phyloP scores from a whole-genome alignment of 306 rosid species.

The Amphicarpaea edgeworthii region DNA sequence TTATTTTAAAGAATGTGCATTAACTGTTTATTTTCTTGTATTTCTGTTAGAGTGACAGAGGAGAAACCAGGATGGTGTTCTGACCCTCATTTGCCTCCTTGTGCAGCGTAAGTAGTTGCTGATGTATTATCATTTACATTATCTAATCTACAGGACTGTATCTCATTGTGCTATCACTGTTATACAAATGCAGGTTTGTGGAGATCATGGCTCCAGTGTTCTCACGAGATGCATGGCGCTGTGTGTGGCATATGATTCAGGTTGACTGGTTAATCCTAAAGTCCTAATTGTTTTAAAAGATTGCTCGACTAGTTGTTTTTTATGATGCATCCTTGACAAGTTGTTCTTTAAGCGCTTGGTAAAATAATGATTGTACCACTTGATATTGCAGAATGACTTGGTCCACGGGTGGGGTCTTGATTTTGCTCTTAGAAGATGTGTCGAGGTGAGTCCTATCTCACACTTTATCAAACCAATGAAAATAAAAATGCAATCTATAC shows the following conservation, averaged over 20 bases:
- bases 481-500: background rate
- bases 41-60: conserved; percentile 66
- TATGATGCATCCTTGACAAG: background rate
- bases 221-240: conserved; percentile 98
- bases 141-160: background rate
- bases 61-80: conserved; percentile 98
- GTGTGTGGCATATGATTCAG: conserved; percentile 99
- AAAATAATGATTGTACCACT: conserved; percentile 24
- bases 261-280: conserved; percentile 62
- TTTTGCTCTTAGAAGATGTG: conserved; percentile 95
- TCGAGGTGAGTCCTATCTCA: conserved; percentile 67
- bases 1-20: conserved; percentile 12
- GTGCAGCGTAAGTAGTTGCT: conserved; percentile 85
- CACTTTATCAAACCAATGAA: background rate
- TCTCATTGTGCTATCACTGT: conserved; percentile 25
- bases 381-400: conserved; percentile 84
- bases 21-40: conserved; percentile 35
- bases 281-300: conserved; percentile 29
- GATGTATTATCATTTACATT: conserved; percentile 23
- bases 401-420: conserved; percentile 99
- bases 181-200: conserved; percentile 68
- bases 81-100: conserved; percentile 94
- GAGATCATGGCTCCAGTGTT: conserved; percentile 99
- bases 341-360: conserved; percentile 5
- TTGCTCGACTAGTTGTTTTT: conserved; percentile 11